phyloP scores from a whole-genome alignment of 305 asterid species.

The Solanum hybrid region DNA sequence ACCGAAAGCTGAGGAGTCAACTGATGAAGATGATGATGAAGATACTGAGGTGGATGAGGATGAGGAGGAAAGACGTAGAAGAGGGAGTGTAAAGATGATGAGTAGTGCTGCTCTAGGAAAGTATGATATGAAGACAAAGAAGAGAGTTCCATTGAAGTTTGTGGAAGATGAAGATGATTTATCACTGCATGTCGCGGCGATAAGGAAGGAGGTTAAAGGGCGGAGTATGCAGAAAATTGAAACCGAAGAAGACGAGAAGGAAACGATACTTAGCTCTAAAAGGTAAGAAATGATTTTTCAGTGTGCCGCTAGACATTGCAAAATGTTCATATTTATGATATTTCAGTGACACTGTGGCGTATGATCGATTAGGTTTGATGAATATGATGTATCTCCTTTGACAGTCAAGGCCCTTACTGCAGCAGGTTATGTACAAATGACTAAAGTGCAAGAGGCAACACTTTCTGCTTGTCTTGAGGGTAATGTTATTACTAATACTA shows the following conservation, averaged over 20 bases:
- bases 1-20: slow-evolving; percentile 19
- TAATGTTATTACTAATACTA: slow-evolving; percentile 13
- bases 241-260: slow-evolving; percentile 30
- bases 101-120: slow-evolving; percentile 72
- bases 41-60: slow-evolving; percentile 29
- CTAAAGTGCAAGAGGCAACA: slow-evolving; percentile 82
- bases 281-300: slow-evolving; percentile 33
- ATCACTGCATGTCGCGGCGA: slow-evolving; percentile 49
- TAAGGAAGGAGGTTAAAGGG: slow-evolving; percentile 50
- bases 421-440: slow-evolving; percentile 87
- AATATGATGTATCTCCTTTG: slow-evolving; percentile 55
- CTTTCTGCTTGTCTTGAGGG: slow-evolving; percentile 72
- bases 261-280: slow-evolving; percentile 51
- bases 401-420: slow-evolving; percentile 69
- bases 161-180: slow-evolving; percentile 64
- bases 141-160: slow-evolving; percentile 52
- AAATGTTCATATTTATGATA: neutral
- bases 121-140: slow-evolving; percentile 48
- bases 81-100: slow-evolving; percentile 21
- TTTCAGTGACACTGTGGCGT: slow-evolving; percentile 9
- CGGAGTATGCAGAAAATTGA: slow-evolving; percentile 30
- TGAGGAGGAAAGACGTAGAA: slow-evolving; percentile 18
- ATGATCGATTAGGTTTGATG: slow-evolving; percentile 70
- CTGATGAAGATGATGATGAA: slow-evolving; percentile 42
- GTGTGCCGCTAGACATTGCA: neutral